phyloP scores from a whole-genome alignment of 2,329 filamentous ascomycete species.

The Fusarium circinatum region DNA sequence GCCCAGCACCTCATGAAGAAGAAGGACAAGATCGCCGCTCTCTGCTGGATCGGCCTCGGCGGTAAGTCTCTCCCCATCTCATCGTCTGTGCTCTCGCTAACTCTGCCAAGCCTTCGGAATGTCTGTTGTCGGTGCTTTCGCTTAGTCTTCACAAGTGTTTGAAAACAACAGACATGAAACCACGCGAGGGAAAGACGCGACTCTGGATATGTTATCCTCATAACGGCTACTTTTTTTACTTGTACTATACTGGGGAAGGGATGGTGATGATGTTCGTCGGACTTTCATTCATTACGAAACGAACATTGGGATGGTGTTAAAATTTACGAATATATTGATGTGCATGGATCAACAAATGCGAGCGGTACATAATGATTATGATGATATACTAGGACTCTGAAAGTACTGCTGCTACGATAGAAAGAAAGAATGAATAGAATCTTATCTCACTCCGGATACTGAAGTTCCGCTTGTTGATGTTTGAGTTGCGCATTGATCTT shows the following conservation, averaged over 20 bases:
- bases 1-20: conserved; percentile 60
- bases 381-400: not conserved
- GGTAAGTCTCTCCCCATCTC: conserved; percentile 49
- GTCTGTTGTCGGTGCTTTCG: conserved; percentile 33
- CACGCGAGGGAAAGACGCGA: not conserved
- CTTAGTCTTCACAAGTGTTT: conserved; percentile 10
- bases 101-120: conserved; percentile 24
- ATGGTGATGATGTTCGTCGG: not conserved
- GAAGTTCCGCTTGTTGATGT: not conserved
- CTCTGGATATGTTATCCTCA: not conserved
- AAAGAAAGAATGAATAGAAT: not conserved
- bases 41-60: conserved; percentile 61
- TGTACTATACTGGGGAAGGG: not conserved
- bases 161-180: conserved; percentile 1
- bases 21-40: conserved; percentile 64
- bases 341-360: not conserved
- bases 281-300: not conserved
- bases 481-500: not conserved
- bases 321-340: conserved; percentile 6
- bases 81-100: not conserved
- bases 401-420: not conserved
- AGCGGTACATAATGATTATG: not conserved
- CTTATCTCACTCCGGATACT: not conserved
- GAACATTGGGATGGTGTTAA: not conserved
- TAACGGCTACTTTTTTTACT: not conserved